phyloP scores from a whole-genome alignment of 768 basidiomycete genomes.

The Erythrobasidium yunnanense region DNA sequence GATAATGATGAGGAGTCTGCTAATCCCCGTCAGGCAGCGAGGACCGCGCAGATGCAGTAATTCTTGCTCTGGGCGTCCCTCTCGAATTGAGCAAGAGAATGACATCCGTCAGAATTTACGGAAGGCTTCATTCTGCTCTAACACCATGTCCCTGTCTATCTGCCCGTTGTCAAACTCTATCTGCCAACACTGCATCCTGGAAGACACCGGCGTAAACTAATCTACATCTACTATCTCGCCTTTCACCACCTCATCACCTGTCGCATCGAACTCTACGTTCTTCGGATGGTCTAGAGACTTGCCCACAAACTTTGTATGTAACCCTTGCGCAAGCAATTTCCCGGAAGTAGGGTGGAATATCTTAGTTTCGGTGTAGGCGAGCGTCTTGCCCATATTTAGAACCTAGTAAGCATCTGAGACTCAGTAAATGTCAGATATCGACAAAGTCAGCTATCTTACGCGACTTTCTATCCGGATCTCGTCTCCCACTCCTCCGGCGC shows the following conservation, averaged over 20 bases:
- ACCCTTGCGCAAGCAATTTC: slow-evolving; percentile 34
- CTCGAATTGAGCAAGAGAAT: no score
- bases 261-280: slow-evolving; percentile 33
- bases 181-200: no score
- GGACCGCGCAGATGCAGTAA: no score
- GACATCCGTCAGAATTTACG: no score
- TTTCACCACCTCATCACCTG: slow-evolving; percentile 31
- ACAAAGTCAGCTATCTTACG: slow-evolving; percentile 27
- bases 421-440: neutral
- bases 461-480: slow-evolving; percentile 25
- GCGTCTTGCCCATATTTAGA: slow-evolving; percentile 29
- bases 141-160: no score
- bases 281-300: slow-evolving; percentile 27
- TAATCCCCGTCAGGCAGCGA: no score
- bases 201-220: no score
- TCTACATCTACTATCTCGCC: slow-evolving; percentile 11
- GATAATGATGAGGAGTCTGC: no score
- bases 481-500: slow-evolving; percentile 30
- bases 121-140: no score
- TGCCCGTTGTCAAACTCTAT: no score
- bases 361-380: slow-evolving; percentile 34
- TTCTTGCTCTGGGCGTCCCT: no score
- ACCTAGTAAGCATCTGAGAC: neutral
- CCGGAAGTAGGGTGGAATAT: slow-evolving; percentile 22
- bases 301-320: slow-evolving; percentile 36